Conservation (phyloP, 371 early-diverging fungal species). For the Mortierella sp. region DNA sequence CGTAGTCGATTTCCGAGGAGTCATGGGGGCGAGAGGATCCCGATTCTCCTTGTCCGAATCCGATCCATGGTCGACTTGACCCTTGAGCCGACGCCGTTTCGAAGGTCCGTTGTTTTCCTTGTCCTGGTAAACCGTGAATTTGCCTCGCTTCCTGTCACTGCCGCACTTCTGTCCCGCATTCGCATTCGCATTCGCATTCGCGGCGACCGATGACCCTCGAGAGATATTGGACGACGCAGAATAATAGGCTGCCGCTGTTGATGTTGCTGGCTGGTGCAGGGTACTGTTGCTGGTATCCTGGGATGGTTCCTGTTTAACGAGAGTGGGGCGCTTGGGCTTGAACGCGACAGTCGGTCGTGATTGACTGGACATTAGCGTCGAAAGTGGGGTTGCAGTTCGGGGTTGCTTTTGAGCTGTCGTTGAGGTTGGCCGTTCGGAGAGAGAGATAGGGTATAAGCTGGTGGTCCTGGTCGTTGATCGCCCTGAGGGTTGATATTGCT, state of each 20-base stretch:
- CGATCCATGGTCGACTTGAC: not conserved
- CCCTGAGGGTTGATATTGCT: not conserved
- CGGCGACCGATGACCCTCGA: not conserved
- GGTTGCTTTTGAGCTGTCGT: not conserved
- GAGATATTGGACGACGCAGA: not conserved
- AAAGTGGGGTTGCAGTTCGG: not conserved
- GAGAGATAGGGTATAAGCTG: not conserved
- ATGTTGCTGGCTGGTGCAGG: not conserved
- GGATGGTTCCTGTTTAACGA: not conserved
- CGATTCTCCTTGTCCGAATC: conserved; percentile 45
- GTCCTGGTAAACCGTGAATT: conserved; percentile 29
- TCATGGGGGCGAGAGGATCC: conserved; percentile 11
- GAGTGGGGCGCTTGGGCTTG: not conserved
- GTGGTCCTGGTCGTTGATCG: not conserved
- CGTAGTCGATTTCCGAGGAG: not conserved
- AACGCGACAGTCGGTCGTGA: not conserved
- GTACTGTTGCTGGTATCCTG: not conserved
- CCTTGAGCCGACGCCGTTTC: conserved; percentile 19
- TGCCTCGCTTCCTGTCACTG: conserved; percentile 26
- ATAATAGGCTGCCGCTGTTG: not conserved
- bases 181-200: not conserved
- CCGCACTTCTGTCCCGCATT: not conserved
- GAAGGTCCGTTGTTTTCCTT: conserved; percentile 9
- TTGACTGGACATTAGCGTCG: not conserved
- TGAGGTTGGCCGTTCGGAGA: not conserved